Evolutionary conservation across 306 rosid genomes (phyloP).

Genomic region (Hippophae gyantsensis): DNA sequence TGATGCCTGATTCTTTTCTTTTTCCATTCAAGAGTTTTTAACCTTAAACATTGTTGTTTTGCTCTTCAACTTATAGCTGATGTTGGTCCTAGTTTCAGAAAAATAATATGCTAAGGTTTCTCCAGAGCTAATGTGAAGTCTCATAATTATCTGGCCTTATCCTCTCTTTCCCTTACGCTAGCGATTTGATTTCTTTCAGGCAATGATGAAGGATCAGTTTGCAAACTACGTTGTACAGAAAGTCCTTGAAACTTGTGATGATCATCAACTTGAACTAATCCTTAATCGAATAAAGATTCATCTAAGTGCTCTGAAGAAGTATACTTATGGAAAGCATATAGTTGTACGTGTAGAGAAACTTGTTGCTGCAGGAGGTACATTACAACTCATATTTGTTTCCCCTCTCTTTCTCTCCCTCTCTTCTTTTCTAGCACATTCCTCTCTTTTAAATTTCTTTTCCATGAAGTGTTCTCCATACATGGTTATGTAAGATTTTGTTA

Average conservation of each 20-base stretch:
- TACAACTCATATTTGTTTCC: no score
- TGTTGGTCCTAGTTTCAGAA: no score
- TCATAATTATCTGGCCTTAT: not conserved
- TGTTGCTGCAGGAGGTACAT: conserved; percentile 52
- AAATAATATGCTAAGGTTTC: no score
- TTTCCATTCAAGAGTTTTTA: no score
- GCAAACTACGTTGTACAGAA: conserved; percentile 61
- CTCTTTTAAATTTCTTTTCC: no score
- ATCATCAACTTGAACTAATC: conserved; percentile 55
- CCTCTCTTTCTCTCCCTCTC: not conserved
- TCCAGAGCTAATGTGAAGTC: not conserved
- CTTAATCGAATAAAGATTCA: conserved; percentile 49
- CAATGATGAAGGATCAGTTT: conserved; percentile 57
- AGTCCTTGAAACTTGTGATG: conserved; percentile 57
- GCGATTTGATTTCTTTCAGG: conserved; percentile 20
- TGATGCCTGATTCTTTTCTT: no score
- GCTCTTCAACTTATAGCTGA: no score
- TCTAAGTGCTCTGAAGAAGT: conserved; percentile 57
- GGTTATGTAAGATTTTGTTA: no score
- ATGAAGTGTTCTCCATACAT: no score
- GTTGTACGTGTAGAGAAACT: conserved; percentile 63
- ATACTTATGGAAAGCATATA: conserved; percentile 58
- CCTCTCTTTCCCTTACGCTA: not conserved
- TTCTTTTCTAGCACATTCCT: not conserved
- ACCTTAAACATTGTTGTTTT: no score